Evolutionary conservation across 2,329 filamentous ascomycete species (phyloP).

Genomic region (Teratosphaeria zuluensis): DNA sequence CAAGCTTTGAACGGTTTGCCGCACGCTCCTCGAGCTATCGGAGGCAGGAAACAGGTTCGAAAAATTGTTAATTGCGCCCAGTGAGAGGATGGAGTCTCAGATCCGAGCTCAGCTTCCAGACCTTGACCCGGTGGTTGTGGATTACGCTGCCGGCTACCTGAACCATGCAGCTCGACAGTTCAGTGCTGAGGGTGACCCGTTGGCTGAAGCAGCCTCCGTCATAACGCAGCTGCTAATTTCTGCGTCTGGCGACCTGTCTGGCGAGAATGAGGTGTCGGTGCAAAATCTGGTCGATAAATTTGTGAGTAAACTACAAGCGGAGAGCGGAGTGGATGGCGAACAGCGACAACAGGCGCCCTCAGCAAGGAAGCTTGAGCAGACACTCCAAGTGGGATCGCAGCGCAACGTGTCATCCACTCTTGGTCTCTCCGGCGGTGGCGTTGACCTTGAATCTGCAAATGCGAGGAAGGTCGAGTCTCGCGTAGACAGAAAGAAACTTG

Average conservation of each 20-base stretch:
- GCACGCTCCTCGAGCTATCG: neutral
- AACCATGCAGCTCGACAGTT: slow-evolving; percentile 84
- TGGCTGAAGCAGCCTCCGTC: slow-evolving; percentile 72
- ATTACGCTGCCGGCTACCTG: slow-evolving; percentile 65
- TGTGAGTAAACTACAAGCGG: slow-evolving; percentile 68
- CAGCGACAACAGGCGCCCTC: slow-evolving; percentile 66
- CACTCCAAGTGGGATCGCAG: slow-evolving; percentile 87
- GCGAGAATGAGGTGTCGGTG: slow-evolving; percentile 65
- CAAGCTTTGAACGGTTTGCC: neutral
- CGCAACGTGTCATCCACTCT: slow-evolving; percentile 94
- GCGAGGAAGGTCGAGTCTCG: slow-evolving; percentile 90
- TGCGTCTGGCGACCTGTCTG: slow-evolving; percentile 73
- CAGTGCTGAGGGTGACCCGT: slow-evolving; percentile 65
- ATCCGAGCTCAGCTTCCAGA: slow-evolving; percentile 27
- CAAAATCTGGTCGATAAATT: slow-evolving; percentile 80
- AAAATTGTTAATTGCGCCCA: neutral
- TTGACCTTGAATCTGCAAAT: slow-evolving; percentile 91
- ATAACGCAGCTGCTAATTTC: slow-evolving; percentile 86
- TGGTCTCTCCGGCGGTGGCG: slow-evolving; percentile 69
- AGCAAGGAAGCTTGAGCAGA: slow-evolving; percentile 81
- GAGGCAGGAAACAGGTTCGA: neutral
- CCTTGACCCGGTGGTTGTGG: slow-evolving; percentile 28
- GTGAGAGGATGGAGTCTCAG: slow-evolving; percentile 26
- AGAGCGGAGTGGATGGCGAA: slow-evolving; percentile 59
- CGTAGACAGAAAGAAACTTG: slow-evolving; percentile 96